phyloP scores from a whole-genome alignment of 129 eudicot species.

The Lonicera japonica region DNA sequence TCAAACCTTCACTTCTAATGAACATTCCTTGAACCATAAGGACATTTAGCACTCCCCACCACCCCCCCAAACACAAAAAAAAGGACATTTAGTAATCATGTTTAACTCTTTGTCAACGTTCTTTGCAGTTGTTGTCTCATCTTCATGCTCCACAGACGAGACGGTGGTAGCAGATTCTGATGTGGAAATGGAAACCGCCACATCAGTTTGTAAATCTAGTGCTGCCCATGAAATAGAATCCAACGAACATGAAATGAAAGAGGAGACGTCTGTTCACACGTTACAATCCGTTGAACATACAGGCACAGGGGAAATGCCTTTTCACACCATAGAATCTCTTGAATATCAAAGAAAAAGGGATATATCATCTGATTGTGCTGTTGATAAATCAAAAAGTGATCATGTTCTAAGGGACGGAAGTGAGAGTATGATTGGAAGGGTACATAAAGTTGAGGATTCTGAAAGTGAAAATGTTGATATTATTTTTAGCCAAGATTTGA shows the following conservation, averaged over 20 bases:
- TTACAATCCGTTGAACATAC: slow-evolving; percentile 28
- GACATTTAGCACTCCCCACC: no score
- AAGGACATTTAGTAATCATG: no score
- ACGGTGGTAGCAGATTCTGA: slow-evolving; percentile 98
- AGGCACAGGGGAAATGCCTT: slow-evolving; percentile 17
- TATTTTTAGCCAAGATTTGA: slow-evolving; percentile 67
- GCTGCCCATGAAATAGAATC: slow-evolving; percentile 21
- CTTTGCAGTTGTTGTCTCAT: slow-evolving; percentile 68
- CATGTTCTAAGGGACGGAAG: slow-evolving; percentile 9
- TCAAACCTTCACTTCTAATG: no score
- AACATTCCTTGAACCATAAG: no score
- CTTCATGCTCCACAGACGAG: slow-evolving; percentile 98
- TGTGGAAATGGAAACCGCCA: slow-evolving; percentile 65
- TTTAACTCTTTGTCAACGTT: not conserved
- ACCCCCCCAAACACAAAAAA: no score
- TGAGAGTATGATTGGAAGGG: slow-evolving; percentile 17
- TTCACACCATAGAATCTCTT: slow-evolving; percentile 12
- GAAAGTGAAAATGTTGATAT: slow-evolving; percentile 57
- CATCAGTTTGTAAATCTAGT: slow-evolving; percentile 34
- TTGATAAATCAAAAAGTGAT: slow-evolving; percentile 21
- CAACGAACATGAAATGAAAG: slow-evolving; percentile 30
- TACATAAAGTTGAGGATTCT: slow-evolving; percentile 23
- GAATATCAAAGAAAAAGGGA: slow-evolving; percentile 20
- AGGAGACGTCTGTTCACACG: not conserved
- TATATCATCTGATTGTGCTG: slow-evolving; percentile 9